Base-by-base conservation (phyloP, 148 eudicot genomes). In the Heliamphora exappendiculata region DNA sequence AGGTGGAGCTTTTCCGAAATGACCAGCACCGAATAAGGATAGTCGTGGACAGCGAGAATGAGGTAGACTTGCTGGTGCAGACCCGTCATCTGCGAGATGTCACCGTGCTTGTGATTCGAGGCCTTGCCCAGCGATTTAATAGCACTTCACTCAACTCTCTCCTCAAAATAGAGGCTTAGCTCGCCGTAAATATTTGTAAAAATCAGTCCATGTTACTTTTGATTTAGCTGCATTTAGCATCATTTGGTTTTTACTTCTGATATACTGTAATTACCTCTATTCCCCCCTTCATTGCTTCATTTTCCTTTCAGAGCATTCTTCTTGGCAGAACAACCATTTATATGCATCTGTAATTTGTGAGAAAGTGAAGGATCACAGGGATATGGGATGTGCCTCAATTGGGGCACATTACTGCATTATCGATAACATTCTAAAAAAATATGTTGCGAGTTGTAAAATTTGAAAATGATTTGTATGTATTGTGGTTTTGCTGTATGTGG, bases 121-220 rank as follows among this genome's bases (percentile, higher is more conserved):
- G 98, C 60, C 82, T 92, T 51, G 97, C 98, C 60, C 97, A 92
- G 77, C 84, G 89, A 37, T 95, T 91, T 82, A 95, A 95, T 84
- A 95, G 98, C 79, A 91, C 94, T 36, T 95, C 98, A 29, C 93
- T 95, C 34, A 95, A 95, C 81, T 89, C 98, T 60, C 88, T 95
- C 75, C 85, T 95, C 80, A 88, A 91, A 75, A 84, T 92, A 49
- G 97, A 89, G 39, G 70, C 92, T 9, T 89, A 85, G 83, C 47
- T 57, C 11, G 28, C 17, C 39, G 62, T n/a, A 29, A n/a, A 73
- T 77, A 63, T 51, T 49, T 83, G 67, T 66, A 74, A 70, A n/a
- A 75, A 44, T 28, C 57, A 28, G 39, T 41, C 66, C 62, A 42
- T 70, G 24, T 62, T 41, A 68, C n/a, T 3, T 63, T 13, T 33